phyloP scores from a whole-genome alignment of 2,329 filamentous ascomycete genomes.

The Verticillium nonalfalfae region DNA sequence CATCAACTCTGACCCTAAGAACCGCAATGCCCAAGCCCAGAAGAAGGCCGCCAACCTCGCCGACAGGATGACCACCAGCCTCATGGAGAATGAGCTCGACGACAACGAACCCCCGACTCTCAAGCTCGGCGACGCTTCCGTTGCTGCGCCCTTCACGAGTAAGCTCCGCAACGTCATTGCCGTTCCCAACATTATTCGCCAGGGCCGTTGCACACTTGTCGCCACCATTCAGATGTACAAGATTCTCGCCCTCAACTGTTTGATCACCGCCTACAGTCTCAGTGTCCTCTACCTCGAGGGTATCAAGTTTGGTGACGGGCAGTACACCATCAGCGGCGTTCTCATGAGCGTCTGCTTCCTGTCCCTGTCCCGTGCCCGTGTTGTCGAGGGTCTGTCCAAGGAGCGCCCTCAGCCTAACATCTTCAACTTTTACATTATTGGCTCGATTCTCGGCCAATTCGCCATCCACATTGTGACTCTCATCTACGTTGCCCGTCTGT shows the following conservation, averaged over 20 bases:
- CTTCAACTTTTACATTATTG: conserved; percentile 98
- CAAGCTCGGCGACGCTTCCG: conserved; percentile 94
- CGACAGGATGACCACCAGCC: conserved; percentile 76
- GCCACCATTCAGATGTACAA: conserved; percentile 99
- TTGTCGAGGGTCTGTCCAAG: conserved; percentile 91
- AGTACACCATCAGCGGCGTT: conserved; percentile 98
- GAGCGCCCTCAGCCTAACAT: conserved; percentile 98
- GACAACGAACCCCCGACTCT: conserved; percentile 90
- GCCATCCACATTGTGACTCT: conserved; percentile 90
- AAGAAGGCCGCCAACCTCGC: conserved; percentile 72
- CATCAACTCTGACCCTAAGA: conserved; percentile 41
- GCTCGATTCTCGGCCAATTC: conserved; percentile 94
- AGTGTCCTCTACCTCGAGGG: conserved; percentile 95
- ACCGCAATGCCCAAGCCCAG: conserved; percentile 58
- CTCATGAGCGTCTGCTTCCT: conserved; percentile 99
- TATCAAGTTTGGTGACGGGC: conserved; percentile 97
- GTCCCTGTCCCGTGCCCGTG: conserved; percentile 94
- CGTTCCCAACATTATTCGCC: conserved; percentile 95
- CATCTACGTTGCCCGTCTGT: conserved; percentile 88
- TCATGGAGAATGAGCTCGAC: conserved; percentile 87
- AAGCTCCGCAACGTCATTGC: conserved; percentile 96
- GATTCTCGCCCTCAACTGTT: conserved; percentile 93
- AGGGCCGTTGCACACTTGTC: conserved; percentile 94
- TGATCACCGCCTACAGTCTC: conserved; percentile 96
- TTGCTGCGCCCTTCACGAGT: conserved; percentile 94